phyloP scores from a whole-genome alignment of 352 stramenopile genomes.

The Elongisporangium prolatum region DNA sequence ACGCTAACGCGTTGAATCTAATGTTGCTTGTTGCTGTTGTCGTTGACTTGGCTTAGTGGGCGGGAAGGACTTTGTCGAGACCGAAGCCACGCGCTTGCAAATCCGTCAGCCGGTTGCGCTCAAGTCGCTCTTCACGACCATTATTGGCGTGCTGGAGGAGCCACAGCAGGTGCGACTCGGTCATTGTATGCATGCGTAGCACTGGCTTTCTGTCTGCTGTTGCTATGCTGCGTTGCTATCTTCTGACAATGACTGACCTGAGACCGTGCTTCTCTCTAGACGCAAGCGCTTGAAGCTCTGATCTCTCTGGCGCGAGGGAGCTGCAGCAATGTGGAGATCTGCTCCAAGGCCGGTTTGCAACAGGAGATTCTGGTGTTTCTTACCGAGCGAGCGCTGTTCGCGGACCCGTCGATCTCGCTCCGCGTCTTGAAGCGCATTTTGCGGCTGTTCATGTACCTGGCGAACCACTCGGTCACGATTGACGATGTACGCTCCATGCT shows the following conservation, averaged over 20 bases:
- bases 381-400: slow-evolving; percentile 60
- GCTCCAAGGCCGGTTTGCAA: slow-evolving; percentile 61
- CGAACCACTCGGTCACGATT: slow-evolving; percentile 71
- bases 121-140: slow-evolving; percentile 56
- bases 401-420: slow-evolving; percentile 46
- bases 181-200: background rate
- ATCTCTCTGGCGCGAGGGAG: slow-evolving; percentile 75
- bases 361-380: slow-evolving; percentile 71
- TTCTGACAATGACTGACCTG: slow-evolving; percentile 1
- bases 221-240: slow-evolving; percentile 4
- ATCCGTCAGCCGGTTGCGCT: slow-evolving; percentile 60
- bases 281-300: slow-evolving; percentile 59
- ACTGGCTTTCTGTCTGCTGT: background rate
- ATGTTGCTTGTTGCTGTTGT: background rate
- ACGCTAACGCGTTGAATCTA: no score
- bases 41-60: slow-evolving; percentile 33
- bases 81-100: slow-evolving; percentile 49
- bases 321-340: slow-evolving; percentile 74
- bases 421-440: slow-evolving; percentile 76
- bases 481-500: slow-evolving; percentile 84
- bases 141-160: slow-evolving; percentile 63
- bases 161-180: slow-evolving; percentile 37
- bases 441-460: slow-evolving; percentile 69
- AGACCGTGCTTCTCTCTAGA: slow-evolving; percentile 8
- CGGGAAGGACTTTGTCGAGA: slow-evolving; percentile 56